Conservation (phyloP, 139 green algal species). For the Pedinophyceae sp. region DNA sequence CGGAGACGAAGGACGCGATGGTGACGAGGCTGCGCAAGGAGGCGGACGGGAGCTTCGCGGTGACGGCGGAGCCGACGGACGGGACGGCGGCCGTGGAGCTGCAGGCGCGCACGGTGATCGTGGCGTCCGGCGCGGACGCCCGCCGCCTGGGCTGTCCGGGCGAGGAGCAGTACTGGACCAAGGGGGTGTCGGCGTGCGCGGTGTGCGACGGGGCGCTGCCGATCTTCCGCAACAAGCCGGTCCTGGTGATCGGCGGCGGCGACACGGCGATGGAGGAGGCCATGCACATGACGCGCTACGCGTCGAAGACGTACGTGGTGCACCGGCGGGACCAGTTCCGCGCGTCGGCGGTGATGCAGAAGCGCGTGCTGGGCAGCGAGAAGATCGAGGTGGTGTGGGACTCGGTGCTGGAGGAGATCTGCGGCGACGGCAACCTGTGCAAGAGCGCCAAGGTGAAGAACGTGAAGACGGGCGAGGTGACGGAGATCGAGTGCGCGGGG, state of each 20-base stretch:
- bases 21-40: background rate
- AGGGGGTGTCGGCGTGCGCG: slow-evolving; percentile 53
- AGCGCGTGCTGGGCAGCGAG: slow-evolving; percentile 4
- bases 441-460: slow-evolving; percentile 7
- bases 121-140: slow-evolving; percentile 42
- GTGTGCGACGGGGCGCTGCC: slow-evolving; percentile 66
- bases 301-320: background rate
- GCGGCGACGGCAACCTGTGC: background rate
- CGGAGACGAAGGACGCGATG: background rate
- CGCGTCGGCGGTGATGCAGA: background rate
- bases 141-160: slow-evolving; percentile 31
- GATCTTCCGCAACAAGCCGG: slow-evolving; percentile 69
- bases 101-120: slow-evolving; percentile 39
- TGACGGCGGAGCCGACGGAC: slow-evolving; percentile 15
- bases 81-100: slow-evolving; percentile 22
- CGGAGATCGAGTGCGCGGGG: slow-evolving; percentile 28
- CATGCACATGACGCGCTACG: slow-evolving; percentile 34
- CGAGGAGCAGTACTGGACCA: slow-evolving; percentile 46
- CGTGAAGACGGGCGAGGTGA: slow-evolving; percentile 34
- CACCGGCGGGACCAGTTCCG: background rate
- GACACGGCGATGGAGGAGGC: slow-evolving; percentile 70
- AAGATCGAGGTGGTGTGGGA: background rate
- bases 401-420: background rate
- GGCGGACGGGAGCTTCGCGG: slow-evolving; percentile 4
- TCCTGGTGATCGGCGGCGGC: slow-evolving; percentile 62